These are phyloP conservation scores for Pyrus communis DNA, from an alignment of 306 rosid genomes.

Conservation along the genomic window DNA sequence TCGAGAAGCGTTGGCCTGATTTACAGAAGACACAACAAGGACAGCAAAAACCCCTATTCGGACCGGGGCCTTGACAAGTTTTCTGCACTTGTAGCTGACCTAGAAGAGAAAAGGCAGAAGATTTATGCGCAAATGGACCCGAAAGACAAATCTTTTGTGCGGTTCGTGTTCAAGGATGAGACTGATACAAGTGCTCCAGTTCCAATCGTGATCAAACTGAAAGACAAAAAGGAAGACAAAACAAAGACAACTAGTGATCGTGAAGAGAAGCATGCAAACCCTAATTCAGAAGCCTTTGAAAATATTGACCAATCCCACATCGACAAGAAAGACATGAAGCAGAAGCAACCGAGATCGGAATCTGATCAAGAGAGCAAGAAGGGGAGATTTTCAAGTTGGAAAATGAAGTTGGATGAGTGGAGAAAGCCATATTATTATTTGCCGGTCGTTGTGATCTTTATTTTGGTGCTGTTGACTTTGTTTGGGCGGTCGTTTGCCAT, in stretches of 20 bases:
- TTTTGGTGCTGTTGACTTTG: slow-evolving; percentile 48
- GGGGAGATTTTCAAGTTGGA: not conserved
- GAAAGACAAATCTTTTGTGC: slow-evolving; percentile 46
- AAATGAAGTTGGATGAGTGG: slow-evolving; percentile 21
- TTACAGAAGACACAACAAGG: slow-evolving; percentile 15
- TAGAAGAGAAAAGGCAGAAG: slow-evolving; percentile 57
- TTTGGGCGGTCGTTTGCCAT: slow-evolving; percentile 65
- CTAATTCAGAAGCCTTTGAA: not conserved
- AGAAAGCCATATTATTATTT: slow-evolving; percentile 49
- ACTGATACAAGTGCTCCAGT: slow-evolving; percentile 40
- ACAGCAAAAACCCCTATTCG: slow-evolving; percentile 58
- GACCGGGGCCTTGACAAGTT: slow-evolving; percentile 68
- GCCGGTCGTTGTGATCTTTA: slow-evolving; percentile 40
- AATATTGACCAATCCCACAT: not conserved
- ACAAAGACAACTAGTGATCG: slow-evolving; percentile 11
- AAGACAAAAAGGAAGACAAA: slow-evolving; percentile 27
- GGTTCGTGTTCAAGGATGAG: slow-evolving; percentile 45
- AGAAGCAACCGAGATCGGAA: not conserved
- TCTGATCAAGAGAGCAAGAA: slow-evolving; percentile 6
- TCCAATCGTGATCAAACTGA: slow-evolving; percentile 68
- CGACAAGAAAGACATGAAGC: slow-evolving; percentile 16
- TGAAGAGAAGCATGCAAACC: not conserved
- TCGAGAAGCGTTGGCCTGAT: slow-evolving; percentile 5
- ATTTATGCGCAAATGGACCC: slow-evolving; percentile 52
- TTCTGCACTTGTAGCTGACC: slow-evolving; percentile 67